Percentiles rank a stretch among this genome's conserved stretches.
Evolutionary conservation across 78 protist genomes (phyloP).

Genomic region (Trichosphaerium sp.): DNA sequence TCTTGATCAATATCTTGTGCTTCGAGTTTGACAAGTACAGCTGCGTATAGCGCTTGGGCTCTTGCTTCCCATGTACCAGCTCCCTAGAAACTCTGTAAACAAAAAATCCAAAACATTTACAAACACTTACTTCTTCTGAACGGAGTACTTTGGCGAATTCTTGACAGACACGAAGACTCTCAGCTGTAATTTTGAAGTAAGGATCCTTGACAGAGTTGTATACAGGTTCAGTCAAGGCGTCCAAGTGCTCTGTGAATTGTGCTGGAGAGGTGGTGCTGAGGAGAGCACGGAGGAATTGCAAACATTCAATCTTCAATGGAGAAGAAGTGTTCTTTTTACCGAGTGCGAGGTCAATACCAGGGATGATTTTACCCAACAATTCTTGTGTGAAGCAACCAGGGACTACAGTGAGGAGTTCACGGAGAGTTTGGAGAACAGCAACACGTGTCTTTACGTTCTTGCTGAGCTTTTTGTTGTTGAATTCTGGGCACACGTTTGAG

Average conservation of each 20-base stretch:
- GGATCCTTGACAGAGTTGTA: slow-evolving; percentile 50
- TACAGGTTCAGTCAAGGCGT: slow-evolving; percentile 9
- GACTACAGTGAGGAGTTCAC: slow-evolving; percentile 17
- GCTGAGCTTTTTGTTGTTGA: slow-evolving; percentile 18
- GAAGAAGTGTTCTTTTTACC: slow-evolving; percentile 25
- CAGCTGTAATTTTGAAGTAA: slow-evolving; percentile 65
- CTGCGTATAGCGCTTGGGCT: slow-evolving; percentile 16
- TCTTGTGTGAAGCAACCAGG: slow-evolving; percentile 28
- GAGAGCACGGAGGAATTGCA: slow-evolving; percentile 29
- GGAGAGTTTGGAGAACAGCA: slow-evolving; percentile 46
- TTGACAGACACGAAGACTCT: slow-evolving; percentile 64
- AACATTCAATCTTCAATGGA: slow-evolving; percentile 49
- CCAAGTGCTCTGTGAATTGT: slow-evolving; percentile 19
- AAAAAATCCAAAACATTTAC: neutral
- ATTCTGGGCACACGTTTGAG: slow-evolving; percentile 12
- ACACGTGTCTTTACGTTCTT: slow-evolving; percentile 40
- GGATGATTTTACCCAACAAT: slow-evolving; percentile 6
- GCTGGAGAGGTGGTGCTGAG: slow-evolving; percentile 33
- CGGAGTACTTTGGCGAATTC: slow-evolving; percentile 35
- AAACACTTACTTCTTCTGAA: neutral
- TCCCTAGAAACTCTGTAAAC: too few relatives aligned
- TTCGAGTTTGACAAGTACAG: slow-evolving; percentile 37
- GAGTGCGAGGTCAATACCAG: slow-evolving; percentile 28
- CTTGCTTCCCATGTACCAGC: too few relatives aligned
- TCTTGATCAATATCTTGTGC: slow-evolving; percentile 85